Evolutionary conservation across 73 alveolate genomes (phyloP), one percentile per base, ranked within the genome.

Genomic region (Paramecium primaurelia): DNA sequence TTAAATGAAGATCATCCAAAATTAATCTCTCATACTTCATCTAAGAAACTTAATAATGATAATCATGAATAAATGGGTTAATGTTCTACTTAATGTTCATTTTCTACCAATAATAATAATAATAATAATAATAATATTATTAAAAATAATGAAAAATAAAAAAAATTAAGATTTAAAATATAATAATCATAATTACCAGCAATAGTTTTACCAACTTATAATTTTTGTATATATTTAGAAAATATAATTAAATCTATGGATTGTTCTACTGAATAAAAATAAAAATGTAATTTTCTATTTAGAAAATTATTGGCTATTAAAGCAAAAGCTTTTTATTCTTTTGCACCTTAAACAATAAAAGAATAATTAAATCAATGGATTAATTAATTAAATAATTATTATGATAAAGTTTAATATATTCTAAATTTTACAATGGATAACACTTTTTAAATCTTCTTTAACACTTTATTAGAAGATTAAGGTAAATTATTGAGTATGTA

Each of bases 401-500:
- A 64, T 34, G 47, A 32, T 7, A 64, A 34, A 10, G 84, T 64
- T 1, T 12, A 64, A 28, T 6, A 28, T 64, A 34, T 4, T 10
- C 28, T 64, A 34, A 64, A 64, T 64, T 64, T 64, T 26, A 32
- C 51, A 4, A 6, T 28, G 45, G 84, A 64, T 14, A 64, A 64
- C 12, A 64, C 84, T 4, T 64, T 64, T 64, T 12, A 64, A 28
- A 64, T 64, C 26, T 64, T 64, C 30, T 64, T 64, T 7, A 64
- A 64, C 12, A 3, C 45, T 12, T 3, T 0, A 14, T 34, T 25
- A 9, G 84, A 64, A 12, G 84, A 64, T 64, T 12, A 64, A 12
- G 84, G 84, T 32, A 64, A 64, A 28, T 64, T 64, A 34, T 64
- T 64, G 49, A 64, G 84, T 34, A 64, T 64, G 84, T 64, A 64